Base-by-base conservation (phyloP, 306 rosid genomes). In the Citrullus colocynthis region DNA sequence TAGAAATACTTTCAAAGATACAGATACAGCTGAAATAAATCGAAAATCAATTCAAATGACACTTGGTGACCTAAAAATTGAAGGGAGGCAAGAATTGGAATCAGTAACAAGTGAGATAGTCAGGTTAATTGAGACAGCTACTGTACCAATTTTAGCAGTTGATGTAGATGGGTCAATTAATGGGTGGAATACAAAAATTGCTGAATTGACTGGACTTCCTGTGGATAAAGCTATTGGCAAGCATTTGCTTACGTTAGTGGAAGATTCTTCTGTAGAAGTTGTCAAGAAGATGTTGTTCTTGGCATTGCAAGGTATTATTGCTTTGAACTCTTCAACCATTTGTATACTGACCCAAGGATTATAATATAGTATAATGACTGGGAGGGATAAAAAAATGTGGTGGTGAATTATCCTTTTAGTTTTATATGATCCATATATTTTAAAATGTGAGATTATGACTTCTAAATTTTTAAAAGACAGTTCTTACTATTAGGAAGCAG, bases 91-190 rank as follows among this genome's bases (percentile, higher is more conserved):
- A 82, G 97, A 95, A 84, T 83, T 95, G 81, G 96, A 92, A 84
- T 89, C 95, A 65, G 97, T 92, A 83, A 90, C 98, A 18, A 87
- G 93, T 78, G 97, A 95, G 91, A 90, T 95, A 92, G 97, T 95
- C 81, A 82, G 98, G 49, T 85, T 95, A 60, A 95, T 95, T 69
- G 98, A 95, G 81, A 95, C 97, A 21, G 98, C 98, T 41, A 88
- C 96, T 7, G 98, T 89, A 61, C 97, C 98, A 18, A 92, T 95
- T 80, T 85, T 95, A 86, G 98, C 98, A 0, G 97, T 95, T 65
- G 97, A 90, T 80, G 83, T 89, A 81, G 91, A 90, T 70, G 98
- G 97, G 59, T 64, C 81, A 76, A 85, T 95, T 77, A 92, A 95
- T 49, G 97, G 98, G 15, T 95, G 98, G 98, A 95, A 95, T 67